These are phyloP conservation scores for Peltaster fructicola DNA, from an alignment of 2,329 filamentous ascomycete genomes.

Conservation along the genomic window DNA sequence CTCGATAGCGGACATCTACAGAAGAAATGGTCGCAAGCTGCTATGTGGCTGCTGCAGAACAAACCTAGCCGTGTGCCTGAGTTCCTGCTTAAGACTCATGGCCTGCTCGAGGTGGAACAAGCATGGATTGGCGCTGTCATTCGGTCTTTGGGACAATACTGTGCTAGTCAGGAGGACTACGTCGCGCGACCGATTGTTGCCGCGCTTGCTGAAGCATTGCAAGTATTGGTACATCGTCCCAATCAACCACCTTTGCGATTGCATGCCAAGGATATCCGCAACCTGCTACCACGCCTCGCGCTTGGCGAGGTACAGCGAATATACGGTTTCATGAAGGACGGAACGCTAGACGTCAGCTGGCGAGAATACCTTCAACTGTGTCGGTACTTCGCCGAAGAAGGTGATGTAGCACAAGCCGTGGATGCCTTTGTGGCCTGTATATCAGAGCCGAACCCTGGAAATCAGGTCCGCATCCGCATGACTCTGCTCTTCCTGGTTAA, in stretches of 20 bases:
- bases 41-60: conserved; percentile 28
- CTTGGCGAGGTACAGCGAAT: no score
- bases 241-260: conserved; percentile 1
- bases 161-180: not conserved
- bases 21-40: conserved; percentile 30
- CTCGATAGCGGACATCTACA: no score
- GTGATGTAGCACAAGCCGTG: no score
- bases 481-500: no score
- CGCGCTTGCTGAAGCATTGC: conserved; percentile 1
- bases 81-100: conserved; percentile 25
- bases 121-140: conserved; percentile 10
- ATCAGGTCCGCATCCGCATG: no score
- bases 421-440: no score
- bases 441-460: no score
- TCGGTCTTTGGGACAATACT: no score
- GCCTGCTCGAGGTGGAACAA: conserved; percentile 24
- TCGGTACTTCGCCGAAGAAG: conserved; percentile 32
- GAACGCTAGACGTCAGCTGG: no score
- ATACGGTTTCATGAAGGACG: no score
- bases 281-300: not conserved
- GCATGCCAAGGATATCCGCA: not conserved
- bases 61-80: conserved; percentile 21
- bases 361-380: no score
- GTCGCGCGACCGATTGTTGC: not conserved
- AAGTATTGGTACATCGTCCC: not conserved